Evolutionary conservation across 441 rosid genomes (phyloP).

Genomic region (Melastoma candidum): DNA sequence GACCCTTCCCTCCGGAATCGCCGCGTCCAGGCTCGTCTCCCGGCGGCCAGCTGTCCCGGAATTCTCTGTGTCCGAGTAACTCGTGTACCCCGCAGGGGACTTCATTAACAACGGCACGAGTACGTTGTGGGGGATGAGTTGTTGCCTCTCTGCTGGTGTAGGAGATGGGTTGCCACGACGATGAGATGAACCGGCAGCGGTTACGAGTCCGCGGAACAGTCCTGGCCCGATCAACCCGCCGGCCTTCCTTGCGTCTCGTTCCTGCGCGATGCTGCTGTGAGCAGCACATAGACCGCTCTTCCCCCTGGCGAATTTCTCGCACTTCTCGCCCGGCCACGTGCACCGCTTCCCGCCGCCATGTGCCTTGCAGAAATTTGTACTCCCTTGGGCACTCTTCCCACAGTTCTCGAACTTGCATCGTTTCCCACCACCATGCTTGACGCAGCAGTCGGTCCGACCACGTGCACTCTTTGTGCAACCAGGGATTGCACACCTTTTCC

Average conservation of each 20-base stretch:
- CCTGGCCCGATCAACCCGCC: constrained; percentile 61
- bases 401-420: constrained; percentile 60
- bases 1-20: constrained; percentile 90
- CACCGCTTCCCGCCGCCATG: constrained; percentile 93
- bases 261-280: constrained; percentile 64
- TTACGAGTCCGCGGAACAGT: constrained; percentile 76
- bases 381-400: constrained; percentile 95
- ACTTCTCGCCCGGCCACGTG: constrained; percentile 64
- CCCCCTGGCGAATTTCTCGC: constrained; percentile 93
- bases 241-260: constrained; percentile 27
- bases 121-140: constrained; percentile 69
- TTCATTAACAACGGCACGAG: constrained; percentile 91
- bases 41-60: constrained; percentile 25
- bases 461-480: constrained; percentile 92
- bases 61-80: constrained; percentile 27
- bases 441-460: constrained; percentile 89
- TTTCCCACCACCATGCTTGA: constrained; percentile 90
- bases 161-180: constrained; percentile 46
- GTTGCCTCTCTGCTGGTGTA: constrained; percentile 39
- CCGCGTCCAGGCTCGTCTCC: constrained; percentile 30
- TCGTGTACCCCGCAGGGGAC: constrained; percentile 33
- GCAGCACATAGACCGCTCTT: constrained; percentile 91
- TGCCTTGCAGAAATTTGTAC: constrained; percentile 91
- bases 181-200: constrained; percentile 32
- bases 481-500: constrained; percentile 72